These are phyloP conservation scores for Zychaea mexicana DNA, from an alignment of 371 early-diverging fungal genomes.

Conservation along the genomic window DNA sequence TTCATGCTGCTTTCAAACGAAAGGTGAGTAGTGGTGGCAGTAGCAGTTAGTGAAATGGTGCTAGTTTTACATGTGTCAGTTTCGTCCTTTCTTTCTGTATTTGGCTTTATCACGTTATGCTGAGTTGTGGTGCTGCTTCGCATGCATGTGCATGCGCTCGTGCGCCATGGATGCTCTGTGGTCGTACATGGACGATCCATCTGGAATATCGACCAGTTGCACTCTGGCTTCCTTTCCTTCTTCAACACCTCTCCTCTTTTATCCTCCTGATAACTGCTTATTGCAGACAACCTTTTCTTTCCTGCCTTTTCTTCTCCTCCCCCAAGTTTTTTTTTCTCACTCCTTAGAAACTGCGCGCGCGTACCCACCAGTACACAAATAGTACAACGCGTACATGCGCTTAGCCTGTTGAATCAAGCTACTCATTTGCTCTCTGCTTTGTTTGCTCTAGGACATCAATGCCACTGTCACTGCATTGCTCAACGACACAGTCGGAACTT, in stretches of 20 bases:
- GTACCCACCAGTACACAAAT: background rate
- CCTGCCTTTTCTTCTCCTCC: background rate
- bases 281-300: background rate
- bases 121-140: background rate
- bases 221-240: background rate
- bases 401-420: no score
- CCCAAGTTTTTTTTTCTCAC: background rate
- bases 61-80: constrained; percentile 4
- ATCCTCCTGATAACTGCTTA: background rate
- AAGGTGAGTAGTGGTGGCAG: constrained; percentile 61
- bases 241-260: background rate
- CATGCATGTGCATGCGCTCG: constrained; percentile 22
- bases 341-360: background rate
- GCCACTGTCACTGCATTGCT: constrained; percentile 85
- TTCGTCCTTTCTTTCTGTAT: constrained; percentile 6
- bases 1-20: constrained; percentile 79
- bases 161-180: constrained; percentile 9
- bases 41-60: no score
- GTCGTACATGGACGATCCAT: constrained; percentile 1
- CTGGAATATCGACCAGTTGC: background rate
- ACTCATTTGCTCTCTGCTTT: background rate
- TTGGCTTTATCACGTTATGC: constrained; percentile 7
- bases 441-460: constrained; percentile 49
- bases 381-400: constrained; percentile 28
- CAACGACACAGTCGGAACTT: constrained; percentile 92